phyloP scores from a whole-genome alignment of 2,329 filamentous ascomycete species.

The Cercospora brassicicola region DNA sequence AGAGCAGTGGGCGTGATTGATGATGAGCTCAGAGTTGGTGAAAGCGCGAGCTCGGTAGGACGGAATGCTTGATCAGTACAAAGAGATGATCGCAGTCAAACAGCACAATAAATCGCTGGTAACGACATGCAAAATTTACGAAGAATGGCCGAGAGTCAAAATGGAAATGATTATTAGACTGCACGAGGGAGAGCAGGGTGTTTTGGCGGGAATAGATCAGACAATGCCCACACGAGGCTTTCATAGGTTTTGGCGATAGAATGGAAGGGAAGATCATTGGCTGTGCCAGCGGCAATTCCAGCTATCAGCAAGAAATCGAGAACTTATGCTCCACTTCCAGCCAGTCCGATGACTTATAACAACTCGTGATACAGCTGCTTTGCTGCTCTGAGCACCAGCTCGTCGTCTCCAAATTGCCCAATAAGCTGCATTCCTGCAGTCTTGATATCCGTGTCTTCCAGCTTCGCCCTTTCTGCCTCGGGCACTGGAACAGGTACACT shows the following conservation, averaged over 20 bases:
- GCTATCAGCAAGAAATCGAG: no score
- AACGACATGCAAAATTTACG: slow-evolving; percentile 8
- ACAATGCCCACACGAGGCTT: slow-evolving; percentile 10
- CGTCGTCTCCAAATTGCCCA: slow-evolving; percentile 78
- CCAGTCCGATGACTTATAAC: neutral
- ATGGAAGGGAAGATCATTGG: neutral
- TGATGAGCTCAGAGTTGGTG: slow-evolving; percentile 40
- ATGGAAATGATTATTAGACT: slow-evolving; percentile 9
- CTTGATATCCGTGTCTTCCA: slow-evolving; percentile 38
- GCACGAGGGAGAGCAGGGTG: neutral
- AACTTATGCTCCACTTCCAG: neutral
- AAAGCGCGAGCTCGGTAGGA: slow-evolving; percentile 39
- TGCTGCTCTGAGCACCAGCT: slow-evolving; percentile 59
- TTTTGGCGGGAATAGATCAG: slow-evolving; percentile 4
- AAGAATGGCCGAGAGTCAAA: neutral
- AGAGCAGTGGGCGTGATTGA: slow-evolving; percentile 31
- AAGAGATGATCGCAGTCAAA: no score
- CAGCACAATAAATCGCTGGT: slow-evolving; percentile 10
- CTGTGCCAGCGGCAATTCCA: neutral
- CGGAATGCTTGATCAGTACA: neutral
- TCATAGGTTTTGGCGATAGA: neutral
- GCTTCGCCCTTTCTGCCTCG: slow-evolving; percentile 7
- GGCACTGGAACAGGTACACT: slow-evolving; percentile 67
- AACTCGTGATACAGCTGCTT: neutral
- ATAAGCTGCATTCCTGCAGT: slow-evolving; percentile 70